Percentiles rank a stretch among this genome's conserved stretches.
phyloP scores from a whole-genome alignment of 129 eudicot genomes.

The Centella asiatica region DNA sequence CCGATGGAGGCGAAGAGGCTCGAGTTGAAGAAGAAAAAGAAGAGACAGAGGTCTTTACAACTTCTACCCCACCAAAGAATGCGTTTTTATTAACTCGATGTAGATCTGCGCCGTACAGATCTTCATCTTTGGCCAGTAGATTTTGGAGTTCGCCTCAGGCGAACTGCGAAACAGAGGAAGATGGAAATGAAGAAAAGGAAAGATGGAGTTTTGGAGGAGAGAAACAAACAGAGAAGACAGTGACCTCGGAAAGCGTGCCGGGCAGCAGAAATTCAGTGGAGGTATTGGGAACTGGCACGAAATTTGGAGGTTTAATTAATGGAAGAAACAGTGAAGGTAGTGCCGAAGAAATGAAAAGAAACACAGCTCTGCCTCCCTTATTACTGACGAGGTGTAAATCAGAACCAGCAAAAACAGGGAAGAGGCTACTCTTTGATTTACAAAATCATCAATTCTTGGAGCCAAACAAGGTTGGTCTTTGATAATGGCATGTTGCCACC shows the following conservation, averaged over 20 bases:
- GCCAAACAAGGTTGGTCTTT: slow-evolving; percentile 20
- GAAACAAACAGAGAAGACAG: background rate
- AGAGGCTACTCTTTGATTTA: slow-evolving; percentile 25
- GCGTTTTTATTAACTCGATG: slow-evolving; percentile 65
- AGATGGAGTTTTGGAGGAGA: background rate
- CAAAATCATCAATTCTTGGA: slow-evolving; percentile 4
- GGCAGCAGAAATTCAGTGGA: background rate
- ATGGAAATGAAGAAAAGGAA: background rate
- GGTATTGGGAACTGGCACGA: background rate
- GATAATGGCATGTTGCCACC: background rate
- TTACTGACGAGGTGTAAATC: slow-evolving; percentile 65
- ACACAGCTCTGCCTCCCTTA: slow-evolving; percentile 27
- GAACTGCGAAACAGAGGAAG: slow-evolving; percentile 17
- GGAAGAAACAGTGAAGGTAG: slow-evolving; percentile 3
- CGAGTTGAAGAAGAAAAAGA: background rate
- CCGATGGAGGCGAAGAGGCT: background rate
- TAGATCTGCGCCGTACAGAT: slow-evolving; percentile 78
- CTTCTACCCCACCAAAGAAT: slow-evolving; percentile 39
- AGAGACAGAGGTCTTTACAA: background rate
- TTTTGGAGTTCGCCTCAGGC: slow-evolving; percentile 39
- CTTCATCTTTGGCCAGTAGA: slow-evolving; percentile 51
- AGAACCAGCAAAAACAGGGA: slow-evolving; percentile 69
- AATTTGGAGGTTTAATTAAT: slow-evolving; percentile 15
- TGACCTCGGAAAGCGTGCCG: slow-evolving; percentile 1
- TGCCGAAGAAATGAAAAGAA: slow-evolving; percentile 17